Evolutionary conservation across 208 protist species (phyloP), one percentile per base, ranked within the genome.

Genomic region (Leishmania aethiopica): DNA sequence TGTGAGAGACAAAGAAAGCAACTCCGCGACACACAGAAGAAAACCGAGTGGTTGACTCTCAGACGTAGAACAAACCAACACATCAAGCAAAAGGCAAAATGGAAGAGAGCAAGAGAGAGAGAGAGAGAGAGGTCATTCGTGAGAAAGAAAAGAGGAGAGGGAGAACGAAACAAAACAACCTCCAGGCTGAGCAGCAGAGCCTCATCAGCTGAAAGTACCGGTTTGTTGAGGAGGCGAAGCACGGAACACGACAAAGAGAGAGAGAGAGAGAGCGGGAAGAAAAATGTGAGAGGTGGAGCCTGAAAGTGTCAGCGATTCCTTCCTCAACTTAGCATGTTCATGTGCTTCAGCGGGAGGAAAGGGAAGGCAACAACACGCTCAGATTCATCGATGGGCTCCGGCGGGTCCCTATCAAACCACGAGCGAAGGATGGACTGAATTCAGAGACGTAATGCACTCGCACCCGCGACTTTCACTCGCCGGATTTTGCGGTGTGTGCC

Each of bases 71-170:
- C 64, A 49, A 64, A 75, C 57, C 51, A 45, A 60, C 75, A 42
- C 22, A 67, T 32, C 55, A 82, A 86, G 40, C 64, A 37, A 74
- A 74, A 80, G 37, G 60, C 37, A 81, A 25, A 81, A 32, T n/a
- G 25, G 22, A 78, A 69, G 69, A 53, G 67, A 32, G 42, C 42
- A 45, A 45, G 42, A 45, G 5, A 83, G 28, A 22, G 73, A 42
- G 40, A 42, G 3, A 83, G 25, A 22, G 73, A 66, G 45, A 71
- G 42, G 76, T 40, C 49, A 69, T 69, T 69, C 5, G 64, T 69
- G 79, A 83, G 28, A 57, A 74, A 53, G 53, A 74, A 74, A 74
- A 13, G 17, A 53, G 42, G 51, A 28, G 17, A 11, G 42, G 57
- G 49, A 32, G n/a, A 32, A 35, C 49, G n/a, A 25, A 60, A n/a